These are phyloP conservation scores for Cladosporium oxysporum DNA, from an alignment of 2,329 filamentous ascomycete species.

Conservation along the genomic window DNA sequence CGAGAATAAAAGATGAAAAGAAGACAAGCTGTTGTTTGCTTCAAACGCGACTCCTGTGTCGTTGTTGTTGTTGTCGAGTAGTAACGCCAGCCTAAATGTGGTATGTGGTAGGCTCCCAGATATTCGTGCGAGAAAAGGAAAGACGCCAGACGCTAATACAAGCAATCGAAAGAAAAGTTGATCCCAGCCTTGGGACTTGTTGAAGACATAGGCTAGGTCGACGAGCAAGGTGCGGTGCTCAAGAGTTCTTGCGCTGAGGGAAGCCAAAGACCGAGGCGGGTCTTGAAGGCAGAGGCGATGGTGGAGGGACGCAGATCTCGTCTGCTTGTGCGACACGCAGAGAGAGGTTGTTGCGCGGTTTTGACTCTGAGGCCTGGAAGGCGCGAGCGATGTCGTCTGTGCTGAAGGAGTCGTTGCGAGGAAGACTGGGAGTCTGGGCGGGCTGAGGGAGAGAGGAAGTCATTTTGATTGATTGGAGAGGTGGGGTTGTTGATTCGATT, in stretches of 20 bases:
- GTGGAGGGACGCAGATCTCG: constrained; percentile 34
- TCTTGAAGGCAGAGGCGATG: constrained; percentile 34
- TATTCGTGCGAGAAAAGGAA: background rate
- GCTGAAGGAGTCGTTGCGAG: constrained; percentile 41
- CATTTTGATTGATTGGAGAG: constrained; percentile 29
- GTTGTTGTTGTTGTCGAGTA: background rate
- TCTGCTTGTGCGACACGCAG: constrained; percentile 32
- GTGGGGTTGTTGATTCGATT: constrained; percentile 7
- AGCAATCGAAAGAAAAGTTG: constrained; percentile 2
- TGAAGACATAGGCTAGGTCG: background rate
- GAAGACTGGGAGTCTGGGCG: constrained; percentile 24
- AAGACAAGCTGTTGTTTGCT: background rate
- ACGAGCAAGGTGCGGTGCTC: background rate
- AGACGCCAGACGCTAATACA: constrained; percentile 15
- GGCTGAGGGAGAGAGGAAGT: constrained; percentile 38
- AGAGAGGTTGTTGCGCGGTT: constrained; percentile 36
- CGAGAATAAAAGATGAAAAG: background rate
- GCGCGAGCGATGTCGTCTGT: constrained; percentile 38
- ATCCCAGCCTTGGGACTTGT: background rate
- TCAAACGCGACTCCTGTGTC: background rate
- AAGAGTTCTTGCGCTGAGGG: constrained; percentile 10
- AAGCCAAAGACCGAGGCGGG: constrained; percentile 31
- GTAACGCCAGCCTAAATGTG: background rate
- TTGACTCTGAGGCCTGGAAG: constrained; percentile 36
- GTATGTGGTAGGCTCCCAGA: background rate